Evolutionary conservation across 2,329 filamentous ascomycete genomes (phyloP).

Genomic region (Trichoderma harzianum): DNA sequence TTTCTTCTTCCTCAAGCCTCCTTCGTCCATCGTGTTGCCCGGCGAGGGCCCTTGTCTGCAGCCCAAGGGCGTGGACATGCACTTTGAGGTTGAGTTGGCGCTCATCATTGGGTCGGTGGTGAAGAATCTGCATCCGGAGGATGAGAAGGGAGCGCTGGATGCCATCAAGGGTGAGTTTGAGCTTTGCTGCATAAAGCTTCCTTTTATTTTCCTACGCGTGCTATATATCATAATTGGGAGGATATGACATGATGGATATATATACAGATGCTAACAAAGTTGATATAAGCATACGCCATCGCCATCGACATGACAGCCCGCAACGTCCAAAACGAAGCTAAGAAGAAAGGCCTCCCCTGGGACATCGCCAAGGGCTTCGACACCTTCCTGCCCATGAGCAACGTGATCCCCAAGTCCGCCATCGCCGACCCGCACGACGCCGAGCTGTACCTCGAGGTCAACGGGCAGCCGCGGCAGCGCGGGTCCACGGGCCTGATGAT

Average conservation of each 20-base stretch:
- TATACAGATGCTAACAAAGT: background rate
- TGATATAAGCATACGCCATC: constrained; percentile 70
- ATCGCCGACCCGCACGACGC: constrained; percentile 87
- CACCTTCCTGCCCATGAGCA: constrained; percentile 87
- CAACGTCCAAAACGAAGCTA: constrained; percentile 93
- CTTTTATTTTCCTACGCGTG: too few relatives aligned
- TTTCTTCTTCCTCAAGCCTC: constrained; percentile 98
- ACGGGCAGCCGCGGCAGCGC: constrained; percentile 71
- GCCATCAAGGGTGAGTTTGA: constrained; percentile 67
- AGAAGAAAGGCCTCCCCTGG: constrained; percentile 93
- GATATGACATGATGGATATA: background rate
- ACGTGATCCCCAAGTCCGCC: constrained; percentile 72
- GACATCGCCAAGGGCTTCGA: constrained; percentile 96
- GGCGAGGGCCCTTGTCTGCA: constrained; percentile 75
- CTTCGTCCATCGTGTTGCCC: constrained; percentile 79
- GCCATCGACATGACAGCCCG: constrained; percentile 97
- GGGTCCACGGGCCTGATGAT: constrained; percentile 95
- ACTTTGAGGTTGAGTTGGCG: constrained; percentile 94
- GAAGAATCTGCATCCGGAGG: constrained; percentile 70
- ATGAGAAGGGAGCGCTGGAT: constrained; percentile 72
- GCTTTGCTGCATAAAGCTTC: background rate
- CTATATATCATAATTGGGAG: too few relatives aligned
- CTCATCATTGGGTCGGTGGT: constrained; percentile 81
- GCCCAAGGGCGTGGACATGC: constrained; percentile 78
- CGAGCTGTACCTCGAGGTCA: constrained; percentile 82